Percentiles rank a stretch among this genome's conserved stretches.
phyloP scores from a whole-genome alignment of 495 filamentous ascomycete species.

The Lophiotrema nucula region DNA sequence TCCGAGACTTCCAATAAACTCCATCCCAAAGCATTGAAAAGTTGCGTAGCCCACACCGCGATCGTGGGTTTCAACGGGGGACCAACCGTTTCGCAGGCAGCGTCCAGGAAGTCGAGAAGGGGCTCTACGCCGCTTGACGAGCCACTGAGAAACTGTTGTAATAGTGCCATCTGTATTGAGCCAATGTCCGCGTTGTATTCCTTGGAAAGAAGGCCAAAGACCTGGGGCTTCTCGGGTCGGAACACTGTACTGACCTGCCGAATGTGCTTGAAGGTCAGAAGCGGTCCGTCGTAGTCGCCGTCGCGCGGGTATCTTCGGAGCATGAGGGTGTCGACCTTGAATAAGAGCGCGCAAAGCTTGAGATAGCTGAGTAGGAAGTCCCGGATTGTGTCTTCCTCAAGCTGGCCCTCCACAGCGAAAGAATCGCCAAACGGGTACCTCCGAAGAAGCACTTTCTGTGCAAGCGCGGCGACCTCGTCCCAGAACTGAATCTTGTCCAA shows the following conservation, averaged over 20 bases:
- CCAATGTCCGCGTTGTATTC: slow-evolving; percentile 16
- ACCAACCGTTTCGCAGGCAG: slow-evolving; percentile 13
- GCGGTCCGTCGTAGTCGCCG: neutral
- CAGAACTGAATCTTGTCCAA: slow-evolving; percentile 52
- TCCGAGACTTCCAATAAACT: neutral
- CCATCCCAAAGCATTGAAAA: slow-evolving; percentile 15
- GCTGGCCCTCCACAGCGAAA: slow-evolving; percentile 11
- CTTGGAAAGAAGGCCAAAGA: slow-evolving; percentile 25
- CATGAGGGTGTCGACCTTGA: slow-evolving; percentile 16
- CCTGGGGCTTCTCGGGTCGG: slow-evolving; percentile 2
- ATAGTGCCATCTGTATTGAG: neutral
- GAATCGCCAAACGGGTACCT: slow-evolving; percentile 34
- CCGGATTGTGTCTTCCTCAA: slow-evolving; percentile 20
- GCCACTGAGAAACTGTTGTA: slow-evolving; percentile 11
- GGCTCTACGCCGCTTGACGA: slow-evolving; percentile 12
- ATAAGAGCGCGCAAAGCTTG: slow-evolving; percentile 19
- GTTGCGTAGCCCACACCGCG: slow-evolving; percentile 2
- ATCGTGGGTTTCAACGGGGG: neutral
- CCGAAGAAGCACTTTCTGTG: slow-evolving; percentile 49
- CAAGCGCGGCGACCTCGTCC: slow-evolving; percentile 50
- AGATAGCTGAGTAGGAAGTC: slow-evolving; percentile 21
- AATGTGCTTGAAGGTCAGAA: slow-evolving; percentile 23
- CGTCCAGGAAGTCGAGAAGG: slow-evolving; percentile 16
- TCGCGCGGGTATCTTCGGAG: neutral
- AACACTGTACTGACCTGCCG: slow-evolving; percentile 9